Evolutionary conservation across 2,329 filamentous ascomycete genomes (phyloP).

Genomic region (Fusarium dimerum): DNA sequence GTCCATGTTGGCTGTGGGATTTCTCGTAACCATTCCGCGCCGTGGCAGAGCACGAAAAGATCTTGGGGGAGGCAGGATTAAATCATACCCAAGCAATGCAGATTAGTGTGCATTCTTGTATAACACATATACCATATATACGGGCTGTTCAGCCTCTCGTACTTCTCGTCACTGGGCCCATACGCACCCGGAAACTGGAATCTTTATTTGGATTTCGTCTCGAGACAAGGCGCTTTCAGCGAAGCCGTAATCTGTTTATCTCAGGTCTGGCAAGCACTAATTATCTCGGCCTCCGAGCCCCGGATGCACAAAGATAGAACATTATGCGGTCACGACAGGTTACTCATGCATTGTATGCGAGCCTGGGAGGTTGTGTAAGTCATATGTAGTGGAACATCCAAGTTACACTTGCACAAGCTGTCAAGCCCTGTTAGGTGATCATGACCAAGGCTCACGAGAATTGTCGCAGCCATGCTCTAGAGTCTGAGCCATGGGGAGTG

Average conservation of each 20-base stretch:
- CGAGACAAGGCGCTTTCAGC: background rate
- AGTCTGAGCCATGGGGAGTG: background rate
- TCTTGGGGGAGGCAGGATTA: background rate
- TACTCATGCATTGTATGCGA: background rate
- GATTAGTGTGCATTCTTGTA: slow-evolving; percentile 1
- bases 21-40: slow-evolving; percentile 5
- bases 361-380: slow-evolving; percentile 1
- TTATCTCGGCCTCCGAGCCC: slow-evolving; percentile 9
- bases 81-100: slow-evolving; percentile 4
- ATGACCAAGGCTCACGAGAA: slow-evolving; percentile 5
- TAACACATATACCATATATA: slow-evolving; percentile 2
- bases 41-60: background rate
- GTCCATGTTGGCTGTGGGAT: slow-evolving; percentile 11
- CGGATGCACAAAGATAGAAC: background rate
- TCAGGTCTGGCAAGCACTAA: background rate
- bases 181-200: background rate
- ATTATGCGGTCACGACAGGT: background rate
- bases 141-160: background rate
- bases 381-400: background rate
- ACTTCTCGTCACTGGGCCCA: background rate
- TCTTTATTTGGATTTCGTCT: background rate
- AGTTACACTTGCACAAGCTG: background rate
- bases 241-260: background rate
- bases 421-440: background rate
- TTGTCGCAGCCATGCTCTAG: background rate